phyloP scores from a whole-genome alignment of 202 grass and related monocot species.

The Elaeis oleifera region DNA sequence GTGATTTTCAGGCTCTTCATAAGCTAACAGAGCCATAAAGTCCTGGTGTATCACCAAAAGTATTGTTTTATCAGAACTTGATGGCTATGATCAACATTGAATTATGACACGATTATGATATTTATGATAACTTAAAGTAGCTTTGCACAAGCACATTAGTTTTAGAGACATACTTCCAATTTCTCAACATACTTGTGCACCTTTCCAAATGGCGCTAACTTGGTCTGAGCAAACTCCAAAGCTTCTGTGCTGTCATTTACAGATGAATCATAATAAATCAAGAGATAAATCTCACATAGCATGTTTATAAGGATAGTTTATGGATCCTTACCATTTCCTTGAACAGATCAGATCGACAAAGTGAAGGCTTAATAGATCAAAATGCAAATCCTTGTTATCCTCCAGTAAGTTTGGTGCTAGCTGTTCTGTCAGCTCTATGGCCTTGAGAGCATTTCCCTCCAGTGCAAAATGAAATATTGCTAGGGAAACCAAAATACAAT shows the following conservation, averaged over 20 bases:
- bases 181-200: constrained; percentile 76
- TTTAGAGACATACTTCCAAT: constrained; percentile 56
- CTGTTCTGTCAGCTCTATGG: constrained; percentile 86
- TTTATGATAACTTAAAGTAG: not conserved
- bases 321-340: constrained; percentile 55
- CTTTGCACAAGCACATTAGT: not conserved
- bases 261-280: constrained; percentile 23
- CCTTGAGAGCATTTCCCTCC: constrained; percentile 74
- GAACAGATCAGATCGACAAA: constrained; percentile 76
- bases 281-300: constrained; percentile 4
- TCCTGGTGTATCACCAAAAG: constrained; percentile 32
- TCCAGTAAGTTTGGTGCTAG: constrained; percentile 73
- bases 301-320: not conserved
- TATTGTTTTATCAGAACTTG: no score
- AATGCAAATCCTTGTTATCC: constrained; percentile 81
- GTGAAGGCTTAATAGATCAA: constrained; percentile 92
- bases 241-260: constrained; percentile 71
- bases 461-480: constrained; percentile 70
- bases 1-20: constrained; percentile 92
- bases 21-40: constrained; percentile 84
- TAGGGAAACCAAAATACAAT: constrained; percentile 26
- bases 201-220: constrained; percentile 58
- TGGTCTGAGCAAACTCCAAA: constrained; percentile 92
- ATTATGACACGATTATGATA: no score
- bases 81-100: no score